These are phyloP conservation scores for Soucietia sequanensis DNA, from an alignment of 805 yeast species.

Conservation along the genomic window DNA sequence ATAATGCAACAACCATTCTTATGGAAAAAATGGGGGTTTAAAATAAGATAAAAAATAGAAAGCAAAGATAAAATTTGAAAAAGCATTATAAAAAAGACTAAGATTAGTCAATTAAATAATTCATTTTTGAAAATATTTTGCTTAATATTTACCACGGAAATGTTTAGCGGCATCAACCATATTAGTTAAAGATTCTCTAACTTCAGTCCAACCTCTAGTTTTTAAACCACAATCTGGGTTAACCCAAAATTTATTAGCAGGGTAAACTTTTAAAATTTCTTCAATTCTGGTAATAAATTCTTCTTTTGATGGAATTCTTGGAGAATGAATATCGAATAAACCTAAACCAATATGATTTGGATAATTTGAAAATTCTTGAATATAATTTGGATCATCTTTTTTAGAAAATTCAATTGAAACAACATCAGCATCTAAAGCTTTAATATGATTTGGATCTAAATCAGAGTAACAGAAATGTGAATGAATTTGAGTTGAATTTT, in stretches of 20 bases:
- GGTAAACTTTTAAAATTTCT: conserved; percentile 94
- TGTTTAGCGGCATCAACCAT: conserved; percentile 99
- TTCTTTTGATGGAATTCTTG: conserved; percentile 97
- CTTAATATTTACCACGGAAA: conserved; percentile 54
- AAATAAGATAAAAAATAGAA: neutral
- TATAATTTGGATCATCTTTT: conserved; percentile 98
- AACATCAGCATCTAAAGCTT: conserved; percentile 99
- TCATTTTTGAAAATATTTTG: too few relatives aligned
- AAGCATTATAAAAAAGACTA: conserved; percentile 5
- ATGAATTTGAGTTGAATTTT: conserved; percentile 95
- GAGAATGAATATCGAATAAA: conserved; percentile 98
- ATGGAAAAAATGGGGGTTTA: conserved; percentile 2
- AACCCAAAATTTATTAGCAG: conserved; percentile 98
- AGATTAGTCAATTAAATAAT: conserved; percentile 3
- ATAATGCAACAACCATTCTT: conserved; percentile 26
- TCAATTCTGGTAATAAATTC: conserved; percentile 93
- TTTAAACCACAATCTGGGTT: conserved; percentile 99
- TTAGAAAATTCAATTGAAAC: conserved; percentile 99
- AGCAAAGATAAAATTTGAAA: too few relatives aligned
- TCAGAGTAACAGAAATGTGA: conserved; percentile 99
- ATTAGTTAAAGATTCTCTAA: conserved; percentile 89
- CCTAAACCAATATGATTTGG: conserved; percentile 99
- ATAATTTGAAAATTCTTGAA: conserved; percentile 95
- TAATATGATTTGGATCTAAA: conserved; percentile 98
- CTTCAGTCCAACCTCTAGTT: conserved; percentile 99